Evolutionary conservation across 1,139 yeast species (phyloP), one percentile per base, ranked within the genome.

Genomic region (Candida frijolesensis): DNA sequence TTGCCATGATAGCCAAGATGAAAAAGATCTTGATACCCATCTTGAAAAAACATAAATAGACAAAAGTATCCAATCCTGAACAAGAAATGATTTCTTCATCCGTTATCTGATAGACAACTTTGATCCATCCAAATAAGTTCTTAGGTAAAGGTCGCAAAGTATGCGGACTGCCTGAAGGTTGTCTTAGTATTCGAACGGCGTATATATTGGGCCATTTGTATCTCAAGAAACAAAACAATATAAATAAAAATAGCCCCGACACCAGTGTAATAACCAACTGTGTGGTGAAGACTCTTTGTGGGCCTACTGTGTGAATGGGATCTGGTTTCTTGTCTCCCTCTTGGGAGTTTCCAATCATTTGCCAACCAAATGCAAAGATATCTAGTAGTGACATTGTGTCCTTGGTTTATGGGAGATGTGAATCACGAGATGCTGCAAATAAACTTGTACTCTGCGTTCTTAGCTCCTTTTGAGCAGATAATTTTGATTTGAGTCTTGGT

Each of bases 121-220:
- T 54, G 30, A 76, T 67, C 82, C 82, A 77, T 7, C 72, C 72
- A 57, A 76, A 73, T 52, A 71, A 62, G 44, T 64, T 64, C 41
- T 62, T 58, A 10, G 81, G 80, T 35, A 76, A 61, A n/a, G 66
- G 68, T 49, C 67, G 68, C 53, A 74, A 60, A 3, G 56, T 49
- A 11, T 58, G 58, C 3, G 42, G 41, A 30, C 61, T 60, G 47
- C 66, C 62, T 10, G 44, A 40, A 32, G 45, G 55, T 39, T 65
- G 61, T 50, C 81, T 60, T 38, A 77, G 59, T 8, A 81, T 75
- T 53, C 82, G 57, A 15, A 76, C 77, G n/a, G 82, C 81, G 55
- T 78, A 78, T 55, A 78, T 74, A 56, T 76, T 81, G 18, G 82
- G 82, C 79, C 81, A 78, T 57, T 72, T 65, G 48, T 71, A 72